phyloP scores from a whole-genome alignment of 495 filamentous ascomycete genomes.

The Penicillium samsonianum region DNA sequence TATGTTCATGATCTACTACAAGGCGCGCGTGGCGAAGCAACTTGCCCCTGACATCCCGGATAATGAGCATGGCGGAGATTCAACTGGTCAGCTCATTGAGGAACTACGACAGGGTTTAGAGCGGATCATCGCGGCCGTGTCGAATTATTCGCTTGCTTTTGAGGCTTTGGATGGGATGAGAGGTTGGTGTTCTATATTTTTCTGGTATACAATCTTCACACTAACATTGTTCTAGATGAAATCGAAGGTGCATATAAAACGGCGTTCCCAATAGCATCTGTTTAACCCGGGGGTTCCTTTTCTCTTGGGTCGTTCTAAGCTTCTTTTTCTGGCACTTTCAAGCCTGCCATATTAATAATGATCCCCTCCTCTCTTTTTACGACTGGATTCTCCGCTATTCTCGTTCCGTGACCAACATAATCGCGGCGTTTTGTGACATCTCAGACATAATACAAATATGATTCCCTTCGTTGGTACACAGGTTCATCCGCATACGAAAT shows the following conservation, averaged over 20 bases:
- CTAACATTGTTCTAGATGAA: conserved; percentile 37
- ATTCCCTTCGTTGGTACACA: neutral
- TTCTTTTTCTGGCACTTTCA: conserved; percentile 8
- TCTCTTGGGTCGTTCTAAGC: conserved; percentile 9
- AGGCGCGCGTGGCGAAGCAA: conserved; percentile 51
- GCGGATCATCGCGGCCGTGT: conserved; percentile 50
- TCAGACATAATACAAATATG: neutral
- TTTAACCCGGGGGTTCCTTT: conserved; percentile 19
- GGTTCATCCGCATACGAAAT: neutral
- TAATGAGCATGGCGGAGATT: conserved; percentile 31
- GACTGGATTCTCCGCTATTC: neutral
- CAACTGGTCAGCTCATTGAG: conserved; percentile 48
- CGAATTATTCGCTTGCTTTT: conserved; percentile 59
- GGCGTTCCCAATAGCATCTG: conserved; percentile 39
- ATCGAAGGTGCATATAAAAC: conserved; percentile 50
- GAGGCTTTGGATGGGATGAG: conserved; percentile 64
- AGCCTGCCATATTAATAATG: conserved; percentile 2
- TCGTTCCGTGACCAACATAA: neutral
- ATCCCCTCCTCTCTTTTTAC: conserved; percentile 1
- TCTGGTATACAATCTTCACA: neutral
- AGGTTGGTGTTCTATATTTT: conserved; percentile 41
- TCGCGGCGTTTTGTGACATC: neutral
- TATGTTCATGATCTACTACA: conserved; percentile 57
- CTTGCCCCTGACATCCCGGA: conserved; percentile 39
- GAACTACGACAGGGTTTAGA: conserved; percentile 56